Evolutionary conservation across 257 asterid species (phyloP).

Genomic region (Ilex asprella): DNA sequence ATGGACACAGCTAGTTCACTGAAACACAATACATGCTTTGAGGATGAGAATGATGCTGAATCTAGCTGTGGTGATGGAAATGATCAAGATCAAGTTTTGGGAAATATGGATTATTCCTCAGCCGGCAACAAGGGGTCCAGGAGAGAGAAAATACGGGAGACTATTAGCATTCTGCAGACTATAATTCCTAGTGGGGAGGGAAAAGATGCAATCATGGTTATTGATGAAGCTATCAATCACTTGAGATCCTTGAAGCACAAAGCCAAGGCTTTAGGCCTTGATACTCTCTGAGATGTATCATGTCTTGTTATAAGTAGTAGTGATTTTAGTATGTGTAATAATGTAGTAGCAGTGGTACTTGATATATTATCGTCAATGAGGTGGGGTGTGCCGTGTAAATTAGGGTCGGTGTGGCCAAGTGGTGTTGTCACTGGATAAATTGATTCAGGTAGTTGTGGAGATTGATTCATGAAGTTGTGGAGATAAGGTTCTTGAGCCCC

Average conservation of each 20-base stretch:
- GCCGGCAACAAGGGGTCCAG: constrained; percentile 45
- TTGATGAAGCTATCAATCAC: constrained; percentile 68
- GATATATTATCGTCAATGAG: neutral
- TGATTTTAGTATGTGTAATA: constrained; percentile 9
- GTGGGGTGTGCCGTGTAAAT: too few relatives aligned
- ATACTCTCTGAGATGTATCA: too few relatives aligned
- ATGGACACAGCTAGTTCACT: constrained; percentile 16
- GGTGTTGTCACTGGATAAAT: too few relatives aligned
- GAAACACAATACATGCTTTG: constrained; percentile 25
- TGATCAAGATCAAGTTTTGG: constrained; percentile 9
- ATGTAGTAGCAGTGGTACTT: constrained; percentile 1
- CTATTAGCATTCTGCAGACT: constrained; percentile 48
- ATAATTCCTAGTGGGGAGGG: constrained; percentile 57
- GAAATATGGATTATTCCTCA: constrained; percentile 16
- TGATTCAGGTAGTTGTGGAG: too few relatives aligned
- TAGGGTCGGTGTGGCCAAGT: too few relatives aligned
- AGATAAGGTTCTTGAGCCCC: neutral
- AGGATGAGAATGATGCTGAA: constrained; percentile 57
- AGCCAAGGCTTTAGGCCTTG: constrained; percentile 52
- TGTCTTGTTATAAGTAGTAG: constrained; percentile 2
- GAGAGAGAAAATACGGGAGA: constrained; percentile 48
- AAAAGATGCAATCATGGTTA: constrained; percentile 48
- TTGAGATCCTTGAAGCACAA: constrained; percentile 63
- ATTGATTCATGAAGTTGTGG: too few relatives aligned
- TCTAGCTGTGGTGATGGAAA: constrained; percentile 42